Base-by-base conservation (phyloP, 257 asterid species). In the Solanum etuberosum region DNA sequence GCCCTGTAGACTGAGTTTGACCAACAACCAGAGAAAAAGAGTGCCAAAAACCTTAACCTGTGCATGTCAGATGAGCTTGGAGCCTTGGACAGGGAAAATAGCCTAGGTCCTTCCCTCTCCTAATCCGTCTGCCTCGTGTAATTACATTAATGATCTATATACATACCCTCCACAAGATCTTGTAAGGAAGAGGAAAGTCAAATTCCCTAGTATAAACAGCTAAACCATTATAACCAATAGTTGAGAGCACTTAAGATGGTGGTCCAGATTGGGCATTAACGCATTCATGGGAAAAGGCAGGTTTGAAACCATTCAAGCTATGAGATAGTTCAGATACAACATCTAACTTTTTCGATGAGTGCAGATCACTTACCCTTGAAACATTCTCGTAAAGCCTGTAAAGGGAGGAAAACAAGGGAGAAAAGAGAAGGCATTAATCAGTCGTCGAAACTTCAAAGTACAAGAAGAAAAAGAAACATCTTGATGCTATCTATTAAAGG, bases 381-480 rank as follows among this genome's bases (percentile, higher is more conserved):
- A 88, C 91, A 90, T 89, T 96, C 98, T 89, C 99, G 95, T 54
- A 92, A 89, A 86, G 90, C 94, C 99, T 96, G 96, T 87, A 87
- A 37, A 72, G 80, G 48, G 29, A 35, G 46, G 46, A 35, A 35
- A 34, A 8, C n/a, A 72, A 72, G 16, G 31, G 31, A 37, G 82
- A 73, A 21, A 73, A 37, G 51, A 21, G 6, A 73, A 73, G 51
- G 48, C 21, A 1, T 21, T 73, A 37, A 35, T 37, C 51, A 73
- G 82, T 73, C 5, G 15, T 37, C 23, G 32, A 37, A 73, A 73
- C 8, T 73, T 73, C 48, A 37, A 37, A 73, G 82, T 37, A 35
- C 82, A 73, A 35, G 31, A 73, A 35, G 51, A 21, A 73, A 35
- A 35, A 73, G 48, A 35, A 73, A 73, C 81, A 73, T 73, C 48